Percentiles rank a stretch among this genome's conserved stretches.
Evolutionary conservation across 345 rosid genomes (phyloP).

Genomic region (Lepidium aucheri): DNA sequence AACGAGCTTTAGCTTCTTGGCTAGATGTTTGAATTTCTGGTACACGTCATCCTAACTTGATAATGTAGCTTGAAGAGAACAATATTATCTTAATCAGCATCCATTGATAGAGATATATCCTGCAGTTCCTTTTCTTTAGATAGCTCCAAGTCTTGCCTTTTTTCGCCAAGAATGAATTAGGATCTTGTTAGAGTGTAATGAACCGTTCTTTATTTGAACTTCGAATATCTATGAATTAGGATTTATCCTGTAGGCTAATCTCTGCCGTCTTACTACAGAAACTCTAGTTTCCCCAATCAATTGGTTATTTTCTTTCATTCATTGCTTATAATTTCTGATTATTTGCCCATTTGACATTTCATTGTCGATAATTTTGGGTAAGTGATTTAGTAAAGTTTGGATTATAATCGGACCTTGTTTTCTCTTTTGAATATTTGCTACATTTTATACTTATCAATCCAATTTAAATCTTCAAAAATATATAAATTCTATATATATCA

Average conservation of each 20-base stretch:
- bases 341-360: too few species aligned
- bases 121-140: conserved; percentile 25
- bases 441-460: too few species aligned
- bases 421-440: too few species aligned
- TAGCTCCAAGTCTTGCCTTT: conserved; percentile 46
- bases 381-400: too few species aligned
- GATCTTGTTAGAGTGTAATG: conserved; percentile 61
- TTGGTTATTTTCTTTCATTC: conserved; percentile 20
- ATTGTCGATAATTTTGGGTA: too few species aligned
- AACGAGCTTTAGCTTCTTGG: conserved; percentile 51
- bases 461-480: too few species aligned
- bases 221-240: conserved; percentile 47
- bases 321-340: too few species aligned
- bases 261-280: conserved; percentile 23
- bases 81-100: conserved; percentile 28
- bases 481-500: too few species aligned
- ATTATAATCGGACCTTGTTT: too few species aligned
- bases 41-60: conserved; percentile 26
- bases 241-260: conserved; percentile 38
- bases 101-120: not conserved
- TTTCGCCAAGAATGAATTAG: conserved; percentile 55
- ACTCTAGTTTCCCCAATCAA: too few species aligned
- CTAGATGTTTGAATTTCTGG: conserved; percentile 46
- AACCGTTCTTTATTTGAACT: conserved; percentile 68
- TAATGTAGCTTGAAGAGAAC: conserved; percentile 42